These are phyloP conservation scores for Breviolum minutum DNA, from an alignment of 73 alveolate species.

Conservation along the genomic window DNA sequence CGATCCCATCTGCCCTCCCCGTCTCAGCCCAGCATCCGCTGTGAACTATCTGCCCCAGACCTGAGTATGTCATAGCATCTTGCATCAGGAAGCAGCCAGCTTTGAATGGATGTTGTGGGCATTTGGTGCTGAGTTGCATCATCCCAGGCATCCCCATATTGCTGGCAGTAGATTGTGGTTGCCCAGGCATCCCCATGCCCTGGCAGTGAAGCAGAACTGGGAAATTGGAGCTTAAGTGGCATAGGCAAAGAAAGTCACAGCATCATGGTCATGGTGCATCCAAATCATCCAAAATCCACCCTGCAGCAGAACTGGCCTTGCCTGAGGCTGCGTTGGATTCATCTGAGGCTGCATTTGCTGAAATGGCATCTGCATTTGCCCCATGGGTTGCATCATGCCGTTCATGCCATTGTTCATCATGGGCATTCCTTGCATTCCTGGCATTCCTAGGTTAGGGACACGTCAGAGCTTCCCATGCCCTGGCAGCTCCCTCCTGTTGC, in stretches of 20 bases:
- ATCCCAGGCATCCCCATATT: conserved; percentile 3
- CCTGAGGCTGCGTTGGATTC: conserved; percentile 42
- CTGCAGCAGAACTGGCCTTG: background rate
- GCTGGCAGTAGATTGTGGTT: background rate
- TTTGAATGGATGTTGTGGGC: background rate
- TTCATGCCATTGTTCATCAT: background rate
- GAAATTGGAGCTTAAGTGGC: no score
- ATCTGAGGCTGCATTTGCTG: conserved; percentile 24
- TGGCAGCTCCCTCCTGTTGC: background rate
- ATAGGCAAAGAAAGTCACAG: background rate
- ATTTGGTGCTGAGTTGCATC: background rate
- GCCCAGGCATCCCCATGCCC: background rate
- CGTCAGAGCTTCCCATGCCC: background rate
- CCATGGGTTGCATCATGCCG: conserved; percentile 18
- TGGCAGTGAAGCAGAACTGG: background rate
- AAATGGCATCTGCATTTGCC: conserved; percentile 35
- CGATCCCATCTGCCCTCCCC: background rate
- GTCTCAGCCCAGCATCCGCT: background rate
- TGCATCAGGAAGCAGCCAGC: background rate
- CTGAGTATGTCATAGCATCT: background rate
- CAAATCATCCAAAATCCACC: background rate
- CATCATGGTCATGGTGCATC: background rate
- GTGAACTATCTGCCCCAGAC: background rate
- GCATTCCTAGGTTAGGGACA: background rate
- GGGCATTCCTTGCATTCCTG: background rate